Evolutionary conservation across 2,329 filamentous ascomycete genomes (phyloP), one percentile per base, ranked within the genome.

Genomic region (Cladosporium colombiae): DNA sequence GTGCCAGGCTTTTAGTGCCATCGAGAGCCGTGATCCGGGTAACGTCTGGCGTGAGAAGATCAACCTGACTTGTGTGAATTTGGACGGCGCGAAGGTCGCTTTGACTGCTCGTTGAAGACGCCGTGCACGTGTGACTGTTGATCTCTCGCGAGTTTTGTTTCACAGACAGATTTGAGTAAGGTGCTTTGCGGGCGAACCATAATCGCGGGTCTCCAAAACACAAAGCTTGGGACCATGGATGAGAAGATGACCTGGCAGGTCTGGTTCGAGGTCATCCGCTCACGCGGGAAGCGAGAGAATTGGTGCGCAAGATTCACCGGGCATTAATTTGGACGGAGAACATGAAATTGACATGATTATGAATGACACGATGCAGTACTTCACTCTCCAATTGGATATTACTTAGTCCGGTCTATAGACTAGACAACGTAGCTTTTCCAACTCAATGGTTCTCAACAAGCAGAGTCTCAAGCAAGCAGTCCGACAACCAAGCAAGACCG

Each of bases 1-100:
- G 69, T 86, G 93, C 74, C 91, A 94, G 80, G 82, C 84, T 27
- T 95, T 90, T 74, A 86, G 88, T 13, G 68, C 49, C 3, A 72
- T 79, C 52, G 72, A 76, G 63, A 73, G 72, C 46, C 65, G 72
- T 29, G 76, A 77, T 64, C 49, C 50, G 33, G 25, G 66, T 1
- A 65, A 71, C 16, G 70, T 70, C 2, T 78, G 76, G 77, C 65
- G 16, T 13, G 74, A 76, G 66, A 53, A 56, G 18, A 55, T 76
- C 35, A 71, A 70, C 18, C 56, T 76, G 59, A 76, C 73, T 8
- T 73, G 72, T 65, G 70, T 73, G 5, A 74, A 69, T 63, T 53
- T 70, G 56, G 66, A 72, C 50, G 74, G 74, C 1, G 72, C 74
- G 2, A 74, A 73, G 66, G 74, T 76, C 2, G 66, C 62, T 5